Evolutionary conservation across 1,284 basidiomycete genomes (phyloP), one percentile per base, ranked within the genome.

Genomic region (Naganishia sp.): DNA sequence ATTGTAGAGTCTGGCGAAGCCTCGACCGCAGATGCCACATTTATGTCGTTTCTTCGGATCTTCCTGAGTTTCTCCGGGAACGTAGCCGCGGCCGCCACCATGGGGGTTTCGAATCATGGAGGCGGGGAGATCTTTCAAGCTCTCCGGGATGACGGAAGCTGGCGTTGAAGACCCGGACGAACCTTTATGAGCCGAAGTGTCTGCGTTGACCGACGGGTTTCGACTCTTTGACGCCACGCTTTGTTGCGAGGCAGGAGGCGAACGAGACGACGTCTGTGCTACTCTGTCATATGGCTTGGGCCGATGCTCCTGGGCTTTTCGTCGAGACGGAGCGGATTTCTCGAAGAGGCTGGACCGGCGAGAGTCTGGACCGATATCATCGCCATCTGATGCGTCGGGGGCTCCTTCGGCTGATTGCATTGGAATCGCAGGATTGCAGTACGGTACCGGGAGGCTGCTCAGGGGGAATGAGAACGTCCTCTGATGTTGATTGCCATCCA

Each of bases 11-110:
- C 80, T 70, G 6, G 79, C 80, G 65, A 81, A 81, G 48, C 75
- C 78, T 55, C 80, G 75, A 55, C 77, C 77, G 64, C 80, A 81
- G 68, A 79, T 70, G 21, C 68, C 60, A 70, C 80, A 81, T 73
- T 78, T 78, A 73, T 81, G 80, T 53, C 74, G 73, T 73, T 80
- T 81, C 74, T 78, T 79, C 25, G 79, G 79, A 67, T 81, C 79
- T 57, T 79, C 77, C 10, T 78, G 79, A 15, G 79, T 80, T 70
- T 79, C 74, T 68, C 79, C 79, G 18, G 79, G 79, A 23, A 79
- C 72, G 68, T 80, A 80, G 4, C 79, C 79, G 44, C 79, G 73
- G 53, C 79, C 79, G 45, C 78, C 78, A 23, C 78, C 79, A 64
- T 78, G 72, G 21, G 75, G 71, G 66, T 79, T 79, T 68, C 77